Evolutionary conservation across 805 yeast genomes (phyloP).

Genomic region (Suhomyces sp.): DNA sequence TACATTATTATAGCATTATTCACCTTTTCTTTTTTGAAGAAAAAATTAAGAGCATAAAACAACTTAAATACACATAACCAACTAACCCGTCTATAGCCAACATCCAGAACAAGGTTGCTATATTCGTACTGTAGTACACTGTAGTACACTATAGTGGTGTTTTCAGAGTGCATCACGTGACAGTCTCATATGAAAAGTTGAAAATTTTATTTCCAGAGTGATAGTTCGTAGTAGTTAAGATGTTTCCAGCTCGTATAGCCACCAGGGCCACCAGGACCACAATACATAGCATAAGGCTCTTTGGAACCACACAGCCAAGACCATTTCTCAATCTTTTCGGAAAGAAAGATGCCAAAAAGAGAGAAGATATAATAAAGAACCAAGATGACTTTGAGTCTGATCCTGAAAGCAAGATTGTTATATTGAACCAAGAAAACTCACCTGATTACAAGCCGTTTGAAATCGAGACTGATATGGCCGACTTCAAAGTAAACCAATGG

Average conservation of each 20-base stretch:
- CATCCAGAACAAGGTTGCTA: no score
- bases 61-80: neutral
- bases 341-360: constrained; percentile 26
- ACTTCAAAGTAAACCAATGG: constrained; percentile 37
- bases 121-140: no score
- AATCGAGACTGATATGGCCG: constrained; percentile 31
- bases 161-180: neutral
- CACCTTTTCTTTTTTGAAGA: constrained; percentile 16
- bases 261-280: constrained; percentile 6
- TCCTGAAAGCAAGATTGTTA: constrained; percentile 30
- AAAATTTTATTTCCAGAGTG: neutral
- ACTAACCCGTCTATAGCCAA: no score
- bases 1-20: constrained; percentile 17
- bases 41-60: neutral
- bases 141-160: no score
- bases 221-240: neutral
- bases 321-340: constrained; percentile 36
- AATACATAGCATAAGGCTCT: constrained; percentile 10
- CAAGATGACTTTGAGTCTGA: constrained; percentile 38
- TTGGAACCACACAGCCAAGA: constrained; percentile 10
- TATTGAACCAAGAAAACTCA: constrained; percentile 36
- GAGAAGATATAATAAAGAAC: constrained; percentile 35
- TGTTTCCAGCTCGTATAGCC: neutral
- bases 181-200: neutral
- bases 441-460: constrained; percentile 27